phyloP scores from a whole-genome alignment of 768 basidiomycete genomes.

The Podaxis sp. region DNA sequence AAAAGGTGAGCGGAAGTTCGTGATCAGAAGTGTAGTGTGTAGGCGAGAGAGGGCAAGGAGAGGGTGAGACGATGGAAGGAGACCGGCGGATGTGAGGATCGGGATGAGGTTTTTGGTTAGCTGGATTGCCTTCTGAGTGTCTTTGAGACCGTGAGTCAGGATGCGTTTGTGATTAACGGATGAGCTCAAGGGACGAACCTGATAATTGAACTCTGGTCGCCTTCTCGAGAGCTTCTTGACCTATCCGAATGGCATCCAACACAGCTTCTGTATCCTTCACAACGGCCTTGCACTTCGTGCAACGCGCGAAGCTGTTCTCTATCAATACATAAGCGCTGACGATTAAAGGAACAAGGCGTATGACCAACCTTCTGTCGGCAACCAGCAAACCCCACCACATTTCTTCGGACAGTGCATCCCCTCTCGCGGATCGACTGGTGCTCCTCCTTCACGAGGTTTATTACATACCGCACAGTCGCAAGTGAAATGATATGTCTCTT shows the following conservation, averaged over 20 bases:
- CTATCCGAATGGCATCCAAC: constrained; percentile 63
- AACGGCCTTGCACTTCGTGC: constrained; percentile 50
- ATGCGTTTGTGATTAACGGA: neutral
- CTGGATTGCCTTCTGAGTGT: constrained; percentile 53
- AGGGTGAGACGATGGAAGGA: constrained; percentile 73
- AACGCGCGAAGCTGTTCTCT: constrained; percentile 52
- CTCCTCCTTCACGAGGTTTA: constrained; percentile 2
- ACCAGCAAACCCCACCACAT: constrained; percentile 62
- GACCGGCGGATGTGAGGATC: constrained; percentile 54
- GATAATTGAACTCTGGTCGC: constrained; percentile 59
- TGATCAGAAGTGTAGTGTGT: constrained; percentile 64
- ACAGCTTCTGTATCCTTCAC: constrained; percentile 51
- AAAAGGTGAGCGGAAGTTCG: constrained; percentile 36
- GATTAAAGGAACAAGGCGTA: neutral
- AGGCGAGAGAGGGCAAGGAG: constrained; percentile 74
- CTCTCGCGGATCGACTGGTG: constrained; percentile 60
- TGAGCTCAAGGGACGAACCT: constrained; percentile 37
- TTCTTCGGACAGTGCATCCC: constrained; percentile 65
- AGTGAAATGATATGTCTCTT: constrained; percentile 74
- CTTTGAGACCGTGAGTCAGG: constrained; percentile 31
- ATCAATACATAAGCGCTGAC: neutral
- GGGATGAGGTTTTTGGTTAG: constrained; percentile 66
- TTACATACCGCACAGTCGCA: constrained; percentile 69
- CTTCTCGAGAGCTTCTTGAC: constrained; percentile 74
- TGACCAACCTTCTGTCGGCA: constrained; percentile 57